phyloP scores from a whole-genome alignment of 768 basidiomycete genomes.

The Boletus rubroflammeus region DNA sequence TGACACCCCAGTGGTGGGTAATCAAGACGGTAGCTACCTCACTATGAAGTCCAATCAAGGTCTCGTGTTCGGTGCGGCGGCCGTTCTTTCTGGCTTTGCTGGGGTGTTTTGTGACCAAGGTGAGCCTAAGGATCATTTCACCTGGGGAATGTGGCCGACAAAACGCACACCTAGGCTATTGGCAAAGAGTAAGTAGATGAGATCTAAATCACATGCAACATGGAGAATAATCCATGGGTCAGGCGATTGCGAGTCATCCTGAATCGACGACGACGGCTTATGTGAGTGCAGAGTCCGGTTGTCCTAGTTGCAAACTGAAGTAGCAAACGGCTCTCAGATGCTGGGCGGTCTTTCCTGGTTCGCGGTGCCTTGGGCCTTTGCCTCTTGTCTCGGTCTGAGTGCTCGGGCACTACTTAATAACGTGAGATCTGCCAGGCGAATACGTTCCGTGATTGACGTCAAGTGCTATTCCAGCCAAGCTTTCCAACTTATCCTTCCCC shows the following conservation, averaged over 20 bases:
- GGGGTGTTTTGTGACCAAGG: conserved; percentile 52
- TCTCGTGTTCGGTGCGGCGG: conserved; percentile 40
- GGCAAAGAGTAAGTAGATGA: conserved; percentile 41
- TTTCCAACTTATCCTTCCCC: conserved; percentile 54
- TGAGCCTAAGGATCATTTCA: conserved; percentile 8
- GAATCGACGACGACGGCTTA: conserved; percentile 50
- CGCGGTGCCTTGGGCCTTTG: conserved; percentile 51
- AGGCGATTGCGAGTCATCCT: conserved; percentile 52
- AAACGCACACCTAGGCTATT: conserved; percentile 38
- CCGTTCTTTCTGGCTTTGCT: conserved; percentile 40
- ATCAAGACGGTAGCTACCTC: conserved; percentile 48
- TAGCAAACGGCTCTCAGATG: conserved; percentile 33
- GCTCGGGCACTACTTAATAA: conserved; percentile 35
- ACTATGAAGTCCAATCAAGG: conserved; percentile 54
- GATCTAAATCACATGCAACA: not conserved
- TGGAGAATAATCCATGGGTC: not conserved
- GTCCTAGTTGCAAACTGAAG: not conserved
- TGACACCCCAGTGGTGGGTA: conserved; percentile 47
- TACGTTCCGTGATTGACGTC: not conserved
- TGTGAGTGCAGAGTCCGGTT: conserved; percentile 24
- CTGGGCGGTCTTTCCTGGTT: conserved; percentile 59
- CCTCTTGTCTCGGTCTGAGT: conserved; percentile 44
- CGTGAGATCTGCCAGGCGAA: conserved; percentile 11
- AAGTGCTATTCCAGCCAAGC: conserved; percentile 32
- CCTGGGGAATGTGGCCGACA: not conserved